Percentiles rank a stretch among this genome's conserved stretches.
Conservation (phyloP, 345 rosid species). For the Xanthoceras sorbifolium region DNA sequence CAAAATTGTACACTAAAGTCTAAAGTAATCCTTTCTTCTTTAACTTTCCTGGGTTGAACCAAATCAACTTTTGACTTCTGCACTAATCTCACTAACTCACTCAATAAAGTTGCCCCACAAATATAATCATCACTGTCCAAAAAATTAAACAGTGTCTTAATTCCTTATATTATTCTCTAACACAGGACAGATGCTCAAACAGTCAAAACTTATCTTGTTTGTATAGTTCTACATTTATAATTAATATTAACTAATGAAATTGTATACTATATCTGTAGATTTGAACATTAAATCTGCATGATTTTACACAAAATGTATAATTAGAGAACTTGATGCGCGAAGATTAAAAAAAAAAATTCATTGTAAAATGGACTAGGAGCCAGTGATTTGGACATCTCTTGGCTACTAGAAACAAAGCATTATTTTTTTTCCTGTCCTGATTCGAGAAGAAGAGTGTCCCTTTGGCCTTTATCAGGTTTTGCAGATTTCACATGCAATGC, state of each 20-base stretch:
- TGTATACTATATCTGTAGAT: too few species aligned
- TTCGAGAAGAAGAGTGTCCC: constrained; percentile 1
- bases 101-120: not conserved
- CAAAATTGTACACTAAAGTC: not conserved
- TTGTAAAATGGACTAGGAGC: not conserved
- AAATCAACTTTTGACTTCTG: constrained; percentile 26
- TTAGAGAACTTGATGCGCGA: not conserved
- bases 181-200: too few species aligned
- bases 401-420: not conserved
- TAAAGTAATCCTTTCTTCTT: constrained; percentile 13
- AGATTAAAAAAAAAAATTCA: not conserved
- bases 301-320: too few species aligned
- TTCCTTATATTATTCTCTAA: not conserved
- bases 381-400: not conserved
- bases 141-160: constrained; percentile 14
- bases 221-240: too few species aligned
- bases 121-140: constrained; percentile 14
- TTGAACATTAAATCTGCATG: not conserved
- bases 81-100: not conserved
- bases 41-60: constrained; percentile 16
- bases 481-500: constrained; percentile 22
- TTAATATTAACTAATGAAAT: too few species aligned
- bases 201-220: too few species aligned
- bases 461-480: not conserved
- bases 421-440: not conserved